Conservation (phyloP, 1,284 basidiomycete species). For the Puccinia novopanici region DNA sequence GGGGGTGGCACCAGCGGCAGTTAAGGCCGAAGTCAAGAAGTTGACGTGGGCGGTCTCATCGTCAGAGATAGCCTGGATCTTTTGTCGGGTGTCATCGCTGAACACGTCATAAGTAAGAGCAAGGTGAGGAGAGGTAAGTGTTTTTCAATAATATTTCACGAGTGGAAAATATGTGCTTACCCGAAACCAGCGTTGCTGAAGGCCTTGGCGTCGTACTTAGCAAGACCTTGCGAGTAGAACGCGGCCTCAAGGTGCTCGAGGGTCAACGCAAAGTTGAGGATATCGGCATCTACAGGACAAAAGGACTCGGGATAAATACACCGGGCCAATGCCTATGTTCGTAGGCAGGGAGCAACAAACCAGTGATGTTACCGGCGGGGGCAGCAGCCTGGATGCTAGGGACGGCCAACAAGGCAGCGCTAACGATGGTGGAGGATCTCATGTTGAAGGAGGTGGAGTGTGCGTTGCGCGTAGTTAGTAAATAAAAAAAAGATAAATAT, state of each 20-base stretch:
- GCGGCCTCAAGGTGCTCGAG: conserved; percentile 71
- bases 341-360: background rate
- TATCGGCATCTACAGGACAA: conserved; percentile 55
- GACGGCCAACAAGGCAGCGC: conserved; percentile 17
- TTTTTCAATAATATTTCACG: too few relatives aligned
- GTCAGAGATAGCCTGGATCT: conserved; percentile 63
- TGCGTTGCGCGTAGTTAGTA: background rate
- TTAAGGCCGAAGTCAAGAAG: conserved; percentile 64
- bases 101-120: too few relatives aligned
- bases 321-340: too few relatives aligned
- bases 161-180: background rate
- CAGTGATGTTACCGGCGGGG: conserved; percentile 1
- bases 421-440: conserved; percentile 21
- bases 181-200: conserved; percentile 66
- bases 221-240: conserved; percentile 63
- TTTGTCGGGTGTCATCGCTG: conserved; percentile 16
- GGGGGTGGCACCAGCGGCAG: conserved; percentile 62
- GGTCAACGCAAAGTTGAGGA: conserved; percentile 68
- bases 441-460: conserved; percentile 2
- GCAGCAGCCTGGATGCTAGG: background rate
- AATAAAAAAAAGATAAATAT: background rate
- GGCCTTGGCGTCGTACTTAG: conserved; percentile 59
- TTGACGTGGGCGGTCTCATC: conserved; percentile 67
- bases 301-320: background rate
- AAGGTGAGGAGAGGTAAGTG: too few relatives aligned